phyloP scores from a whole-genome alignment of 345 rosid species.

The Barbarea vulgaris region DNA sequence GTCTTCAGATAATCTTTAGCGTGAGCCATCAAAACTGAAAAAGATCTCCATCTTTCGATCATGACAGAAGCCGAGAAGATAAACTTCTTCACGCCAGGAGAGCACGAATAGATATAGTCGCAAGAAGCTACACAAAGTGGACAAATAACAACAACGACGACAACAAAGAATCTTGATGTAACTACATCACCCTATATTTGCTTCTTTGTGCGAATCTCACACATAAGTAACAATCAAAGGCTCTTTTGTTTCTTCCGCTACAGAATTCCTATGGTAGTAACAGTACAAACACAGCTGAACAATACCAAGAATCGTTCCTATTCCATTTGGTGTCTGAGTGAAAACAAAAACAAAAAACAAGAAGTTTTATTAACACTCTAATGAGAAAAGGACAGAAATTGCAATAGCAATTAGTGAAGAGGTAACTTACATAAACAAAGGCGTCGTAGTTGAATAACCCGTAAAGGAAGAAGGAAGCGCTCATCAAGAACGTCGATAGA shows the following conservation, averaged over 20 bases:
- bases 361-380: conserved; percentile 15
- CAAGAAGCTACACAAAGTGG: conserved; percentile 16
- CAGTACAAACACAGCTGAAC: conserved; percentile 67
- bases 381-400: neutral
- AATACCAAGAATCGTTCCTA: conserved; percentile 76
- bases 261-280: conserved; percentile 48
- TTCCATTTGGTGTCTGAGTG: conserved; percentile 80
- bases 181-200: neutral
- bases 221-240: conserved; percentile 58
- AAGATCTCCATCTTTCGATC: conserved; percentile 16
- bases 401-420: neutral
- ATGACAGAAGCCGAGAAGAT: conserved; percentile 34
- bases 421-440: conserved; percentile 65
- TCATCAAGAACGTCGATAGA: conserved; percentile 86
- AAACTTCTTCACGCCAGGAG: conserved; percentile 31
- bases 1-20: conserved; percentile 27
- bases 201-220: conserved; percentile 27
- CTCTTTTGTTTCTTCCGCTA: conserved; percentile 47
- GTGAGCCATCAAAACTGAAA: conserved; percentile 17
- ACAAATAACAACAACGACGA: neutral
- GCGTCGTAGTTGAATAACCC: conserved; percentile 68
- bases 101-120: conserved; percentile 5
- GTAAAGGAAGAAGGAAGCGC: conserved; percentile 65
- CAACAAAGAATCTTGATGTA: conserved; percentile 28
- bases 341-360: neutral